phyloP scores from a whole-genome alignment of 2,329 filamentous ascomycete species.

The Pseudogymnoascus sp. region DNA sequence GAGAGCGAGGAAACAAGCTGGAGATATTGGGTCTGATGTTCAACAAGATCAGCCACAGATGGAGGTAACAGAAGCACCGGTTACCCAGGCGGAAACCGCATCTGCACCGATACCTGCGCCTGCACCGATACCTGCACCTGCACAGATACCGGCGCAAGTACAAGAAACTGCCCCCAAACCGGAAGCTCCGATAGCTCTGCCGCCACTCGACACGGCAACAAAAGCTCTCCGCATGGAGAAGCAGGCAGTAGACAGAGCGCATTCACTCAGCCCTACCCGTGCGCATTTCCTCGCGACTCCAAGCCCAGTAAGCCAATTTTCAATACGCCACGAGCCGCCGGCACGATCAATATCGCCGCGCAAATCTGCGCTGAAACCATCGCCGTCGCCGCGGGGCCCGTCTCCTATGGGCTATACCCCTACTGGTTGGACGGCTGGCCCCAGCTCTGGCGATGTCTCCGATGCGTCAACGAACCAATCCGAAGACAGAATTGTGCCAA shows the following conservation, averaged over 20 bases:
- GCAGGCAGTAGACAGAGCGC: constrained; percentile 26
- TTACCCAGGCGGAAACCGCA: neutral
- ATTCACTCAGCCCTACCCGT: constrained; percentile 52
- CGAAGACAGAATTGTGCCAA: constrained; percentile 23
- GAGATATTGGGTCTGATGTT: neutral
- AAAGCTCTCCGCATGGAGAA: neutral
- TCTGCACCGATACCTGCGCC: neutral
- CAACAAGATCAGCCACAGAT: neutral
- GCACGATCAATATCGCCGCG: constrained; percentile 64
- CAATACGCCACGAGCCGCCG: constrained; percentile 57
- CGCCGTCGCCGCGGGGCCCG: constrained; percentile 43
- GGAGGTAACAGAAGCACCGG: neutral
- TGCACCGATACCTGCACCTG: neutral
- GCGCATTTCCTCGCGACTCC: constrained; percentile 53
- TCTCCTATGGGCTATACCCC: constrained; percentile 42
- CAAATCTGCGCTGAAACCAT: constrained; percentile 63
- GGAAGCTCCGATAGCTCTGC: neutral
- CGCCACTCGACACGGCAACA: neutral
- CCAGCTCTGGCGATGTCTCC: constrained; percentile 20
- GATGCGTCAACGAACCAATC: constrained; percentile 11
- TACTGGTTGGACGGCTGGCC: constrained; percentile 30
- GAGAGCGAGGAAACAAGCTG: constrained; percentile 15
- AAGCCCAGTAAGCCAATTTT: constrained; percentile 34
- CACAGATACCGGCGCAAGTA: neutral
- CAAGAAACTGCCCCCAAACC: neutral